Evolutionary conservation across 202 grass and related monocot genomes (phyloP), one percentile per base, ranked within the genome.

Genomic region (Bolboschoenoplectus hybrid): DNA sequence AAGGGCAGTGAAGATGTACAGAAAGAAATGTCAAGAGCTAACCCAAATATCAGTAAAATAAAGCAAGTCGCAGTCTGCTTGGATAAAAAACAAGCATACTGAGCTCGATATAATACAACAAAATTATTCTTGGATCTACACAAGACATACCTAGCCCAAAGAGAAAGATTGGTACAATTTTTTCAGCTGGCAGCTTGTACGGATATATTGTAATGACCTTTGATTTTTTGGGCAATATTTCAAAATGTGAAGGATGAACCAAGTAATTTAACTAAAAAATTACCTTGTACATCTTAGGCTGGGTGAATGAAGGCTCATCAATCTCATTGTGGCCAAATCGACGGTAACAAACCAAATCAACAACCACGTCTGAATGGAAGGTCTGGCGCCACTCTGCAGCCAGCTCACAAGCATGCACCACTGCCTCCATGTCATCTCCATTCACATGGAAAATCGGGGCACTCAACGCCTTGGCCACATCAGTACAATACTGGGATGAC

Each of bases 201-300:
- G 2, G 26, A 76, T 39, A 56, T 77, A 39, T 39, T 56, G 13
- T 55, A 38, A 77, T 11, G 51, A 77, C 74, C 35, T 39, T 17
- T 53, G 13, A 39, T 36, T 56, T 61, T 36, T 77, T 8, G 50
- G 74, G 49, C 14, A 77, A 34, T 16, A 13, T 55, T 79, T 41
- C 12, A 80, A 58, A 10, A 80, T 60, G 43, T 6, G 11, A 57
- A 57, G 32, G 51, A 80, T 19, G 13, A n/a, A 79, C 14, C 40
- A 79, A 1, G 6, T 6, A 41, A 79, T 19, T 19, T 56, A 60
- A 40, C 35, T 61, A 49, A 9, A 71, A 78, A 8, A 40, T 78
- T 82, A 97, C 95, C 95, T 93, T 78, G 74, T 97, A 97, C 95
- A 97, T 97, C 85, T 95, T 97, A 67, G 95, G 95, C 45, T 97